Base-by-base conservation (phyloP, 345 rosid species). In the Cochlearia excelsa region DNA sequence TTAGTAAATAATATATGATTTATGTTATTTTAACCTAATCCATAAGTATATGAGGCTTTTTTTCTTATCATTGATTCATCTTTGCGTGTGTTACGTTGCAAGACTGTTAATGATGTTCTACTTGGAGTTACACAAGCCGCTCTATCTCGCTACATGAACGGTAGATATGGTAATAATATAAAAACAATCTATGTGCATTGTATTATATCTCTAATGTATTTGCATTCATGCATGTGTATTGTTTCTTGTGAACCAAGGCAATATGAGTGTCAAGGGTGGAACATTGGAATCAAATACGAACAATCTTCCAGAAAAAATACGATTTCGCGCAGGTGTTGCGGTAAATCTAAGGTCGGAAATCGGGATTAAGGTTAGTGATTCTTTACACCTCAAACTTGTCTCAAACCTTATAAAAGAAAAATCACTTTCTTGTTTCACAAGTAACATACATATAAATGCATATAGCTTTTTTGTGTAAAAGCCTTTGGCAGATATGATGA, bases 71-170 rank as follows among this genome's bases (percentile, higher is more conserved):
- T 6, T 34, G 37, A 34, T 16, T 34, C 37, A 34, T 34, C 6
- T 34, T 34, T 34, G 37, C 23, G 23, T 16, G 23, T 16, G 23
- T 16, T 16, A 3, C 46, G 8, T 54, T 16, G 30, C 38, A 49
- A 87, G 95, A 87, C 95, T 3, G 49, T 85, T 65, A 85, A 83
- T 5, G 92, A 88, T 58, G 86, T 88, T 31, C 37, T 82, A 23
- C n/a, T 80, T 30, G 96, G 90, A 48, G 65, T 79, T 33, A 80
- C 83, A 31, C 84, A 85, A 61, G 86, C 83, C 39, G 90, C 79
- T 48, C 70, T 88, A 54, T 81, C 90, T 1, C 73, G 65, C 34
- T 85, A 81, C 47, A 53, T 85, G 23, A 62, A 73, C 46, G 51
- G 75, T 40, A 68, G 51, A 74, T 59, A 75, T 50, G 81, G 90